Evolutionary conservation across 1,139 yeast genomes (phyloP), one percentile per base, ranked within the genome.

Genomic region (Diutina sp.): DNA sequence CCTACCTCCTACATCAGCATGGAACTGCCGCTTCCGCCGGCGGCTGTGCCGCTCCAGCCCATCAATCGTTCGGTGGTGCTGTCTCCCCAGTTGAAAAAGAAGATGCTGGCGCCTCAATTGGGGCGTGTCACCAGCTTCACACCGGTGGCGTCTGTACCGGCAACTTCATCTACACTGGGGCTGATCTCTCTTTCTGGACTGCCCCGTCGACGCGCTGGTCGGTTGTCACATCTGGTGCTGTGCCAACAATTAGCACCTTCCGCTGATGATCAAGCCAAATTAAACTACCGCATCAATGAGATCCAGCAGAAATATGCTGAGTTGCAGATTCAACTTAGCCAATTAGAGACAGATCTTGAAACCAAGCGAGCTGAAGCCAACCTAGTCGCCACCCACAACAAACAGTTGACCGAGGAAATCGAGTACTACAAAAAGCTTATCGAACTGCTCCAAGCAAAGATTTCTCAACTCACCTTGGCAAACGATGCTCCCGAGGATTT

Each of bases 401-500:
- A 67, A 56, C 66, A 67, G 56, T 67, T 69, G 54, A 63, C 63
- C n/a, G 68, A 68, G 57, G 74, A 74, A 58, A 61, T 71, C 8
- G 56, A 62, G 16, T 68, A 66, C 58, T 72, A 73, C 61, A 71
- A 73, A 58, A 72, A 69, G 55, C 61, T 68, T 56, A 67, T 73
- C 18, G 66, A 66, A 45, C 72, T 68, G 51, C 66, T 72, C 56
- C 72, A 72, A 57, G 47, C 61, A 18, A 70, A 71, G 57, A 65
- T 72, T 28, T 62, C 64, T 38, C 66, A 65, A 54, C 62, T 73
- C 55, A 63, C 65, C 30, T 12, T 35, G 41, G 60, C 48, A 58
- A 59, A 51, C 60, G 61, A 53, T 59, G 41, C n/a, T 12, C 59
- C 38, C 56, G 62, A 21, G 51, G 61, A 59, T 44, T 58, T 63